phyloP scores from a whole-genome alignment of 345 rosid genomes.

The Barbarea vulgaris region DNA sequence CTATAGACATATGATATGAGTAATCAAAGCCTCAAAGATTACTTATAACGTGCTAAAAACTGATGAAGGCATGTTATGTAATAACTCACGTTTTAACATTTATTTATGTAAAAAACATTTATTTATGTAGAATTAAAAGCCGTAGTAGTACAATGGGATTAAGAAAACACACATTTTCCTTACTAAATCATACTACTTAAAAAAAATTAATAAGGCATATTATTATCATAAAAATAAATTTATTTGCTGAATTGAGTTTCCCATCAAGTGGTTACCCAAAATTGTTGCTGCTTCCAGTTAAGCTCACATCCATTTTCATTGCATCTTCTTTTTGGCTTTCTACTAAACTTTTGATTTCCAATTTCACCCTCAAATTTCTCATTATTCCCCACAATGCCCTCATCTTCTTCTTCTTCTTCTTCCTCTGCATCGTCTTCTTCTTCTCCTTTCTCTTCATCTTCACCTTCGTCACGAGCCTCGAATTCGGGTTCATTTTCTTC shows the following conservation, averaged over 20 bases:
- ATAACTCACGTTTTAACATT: neutral
- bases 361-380: slow-evolving; percentile 40
- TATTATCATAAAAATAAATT: slow-evolving; percentile 8
- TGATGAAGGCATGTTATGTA: neutral
- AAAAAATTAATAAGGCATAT: neutral
- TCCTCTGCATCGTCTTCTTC: slow-evolving; percentile 32
- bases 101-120: neutral
- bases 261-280: slow-evolving; percentile 52
- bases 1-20: neutral
- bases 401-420: slow-evolving; percentile 29
- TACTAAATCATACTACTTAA: neutral
- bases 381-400: slow-evolving; percentile 30
- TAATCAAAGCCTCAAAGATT: neutral
- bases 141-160: neutral
- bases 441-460: slow-evolving; percentile 21
- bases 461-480: slow-evolving; percentile 13
- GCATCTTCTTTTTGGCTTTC: slow-evolving; percentile 53
- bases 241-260: neutral
- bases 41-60: neutral
- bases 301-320: slow-evolving; percentile 50
- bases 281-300: slow-evolving; percentile 47
- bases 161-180: neutral
- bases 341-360: slow-evolving; percentile 42
- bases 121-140: neutral
- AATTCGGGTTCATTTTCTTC: slow-evolving; percentile 17